Evolutionary conservation across 202 grass and related monocot genomes (phyloP).

Genomic region (Alloteropsis angusta): DNA sequence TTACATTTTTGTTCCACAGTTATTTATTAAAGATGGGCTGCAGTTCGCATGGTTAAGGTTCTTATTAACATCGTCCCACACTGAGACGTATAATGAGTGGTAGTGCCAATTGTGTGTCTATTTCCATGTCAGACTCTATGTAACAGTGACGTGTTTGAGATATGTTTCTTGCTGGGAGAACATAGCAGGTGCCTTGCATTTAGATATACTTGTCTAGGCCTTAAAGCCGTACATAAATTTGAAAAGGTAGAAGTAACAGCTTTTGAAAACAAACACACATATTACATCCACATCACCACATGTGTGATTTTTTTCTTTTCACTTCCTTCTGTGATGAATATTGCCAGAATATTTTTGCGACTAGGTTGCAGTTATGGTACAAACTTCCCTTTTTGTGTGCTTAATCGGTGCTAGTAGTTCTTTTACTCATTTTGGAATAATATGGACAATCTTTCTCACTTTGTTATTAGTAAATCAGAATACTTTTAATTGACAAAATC

Average conservation of each 20-base stretch:
- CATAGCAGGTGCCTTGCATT: not conserved
- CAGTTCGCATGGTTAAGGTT: not conserved
- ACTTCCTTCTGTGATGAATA: not conserved
- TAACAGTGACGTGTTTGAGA: not conserved
- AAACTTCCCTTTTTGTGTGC: not conserved
- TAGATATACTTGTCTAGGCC: not conserved
- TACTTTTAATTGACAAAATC: not conserved
- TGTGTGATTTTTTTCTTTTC: not conserved
- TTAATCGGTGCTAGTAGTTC: not conserved
- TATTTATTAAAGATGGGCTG: not conserved
- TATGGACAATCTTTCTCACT: not conserved
- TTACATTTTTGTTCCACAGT: not conserved
- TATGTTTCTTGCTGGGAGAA: not conserved
- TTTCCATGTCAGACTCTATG: not conserved
- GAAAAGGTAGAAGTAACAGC: not conserved
- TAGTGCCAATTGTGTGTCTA: not conserved
- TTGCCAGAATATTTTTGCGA: not conserved
- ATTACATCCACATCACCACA: not conserved
- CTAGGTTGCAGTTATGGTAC: not conserved
- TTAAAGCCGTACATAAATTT: not conserved
- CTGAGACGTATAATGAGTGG: not conserved
- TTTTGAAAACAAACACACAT: not conserved
- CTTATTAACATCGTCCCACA: not conserved
- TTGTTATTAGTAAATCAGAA: not conserved
- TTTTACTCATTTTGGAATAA: not conserved